phyloP scores from a whole-genome alignment of 495 filamentous ascomycete species.

The Glutinoglossum americanum region DNA sequence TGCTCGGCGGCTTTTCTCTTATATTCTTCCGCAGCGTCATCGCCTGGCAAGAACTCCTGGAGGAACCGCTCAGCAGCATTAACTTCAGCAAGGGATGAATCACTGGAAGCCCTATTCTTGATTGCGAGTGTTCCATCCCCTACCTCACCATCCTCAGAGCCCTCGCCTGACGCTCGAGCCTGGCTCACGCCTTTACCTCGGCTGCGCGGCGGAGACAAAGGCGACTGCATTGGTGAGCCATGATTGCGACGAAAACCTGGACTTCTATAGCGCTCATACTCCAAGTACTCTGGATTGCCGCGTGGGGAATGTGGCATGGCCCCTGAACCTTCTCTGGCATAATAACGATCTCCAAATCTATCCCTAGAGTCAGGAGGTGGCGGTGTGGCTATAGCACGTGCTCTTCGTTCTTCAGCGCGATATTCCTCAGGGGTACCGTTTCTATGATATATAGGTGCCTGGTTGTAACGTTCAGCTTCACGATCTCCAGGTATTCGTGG shows the following conservation, averaged over 20 bases:
- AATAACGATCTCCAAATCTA: background rate
- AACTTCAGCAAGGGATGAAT: conserved; percentile 9
- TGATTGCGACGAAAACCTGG: background rate
- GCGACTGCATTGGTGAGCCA: background rate
- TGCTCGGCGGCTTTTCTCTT: conserved; percentile 1
- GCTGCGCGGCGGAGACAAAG: background rate
- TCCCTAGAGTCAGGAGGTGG: background rate
- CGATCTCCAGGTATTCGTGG: background rate
- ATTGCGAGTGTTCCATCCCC: background rate
- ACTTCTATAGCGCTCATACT: background rate
- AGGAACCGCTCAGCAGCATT: conserved; percentile 23
- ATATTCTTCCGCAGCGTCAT: conserved; percentile 9
- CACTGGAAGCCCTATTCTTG: background rate
- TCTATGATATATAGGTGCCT: background rate
- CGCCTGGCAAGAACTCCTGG: conserved; percentile 17
- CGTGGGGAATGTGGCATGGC: background rate
- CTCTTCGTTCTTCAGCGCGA: background rate
- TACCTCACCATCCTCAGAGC: conserved; percentile 15
- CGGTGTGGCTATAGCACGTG: background rate
- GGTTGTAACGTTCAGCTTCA: background rate
- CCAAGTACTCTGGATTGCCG: background rate
- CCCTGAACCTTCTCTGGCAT: background rate
- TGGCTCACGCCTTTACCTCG: background rate
- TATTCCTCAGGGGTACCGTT: background rate
- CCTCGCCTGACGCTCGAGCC: background rate